Evolutionary conservation across 139 green algal species (phyloP).

Genomic region (Chlamydomonas schloesseri): DNA sequence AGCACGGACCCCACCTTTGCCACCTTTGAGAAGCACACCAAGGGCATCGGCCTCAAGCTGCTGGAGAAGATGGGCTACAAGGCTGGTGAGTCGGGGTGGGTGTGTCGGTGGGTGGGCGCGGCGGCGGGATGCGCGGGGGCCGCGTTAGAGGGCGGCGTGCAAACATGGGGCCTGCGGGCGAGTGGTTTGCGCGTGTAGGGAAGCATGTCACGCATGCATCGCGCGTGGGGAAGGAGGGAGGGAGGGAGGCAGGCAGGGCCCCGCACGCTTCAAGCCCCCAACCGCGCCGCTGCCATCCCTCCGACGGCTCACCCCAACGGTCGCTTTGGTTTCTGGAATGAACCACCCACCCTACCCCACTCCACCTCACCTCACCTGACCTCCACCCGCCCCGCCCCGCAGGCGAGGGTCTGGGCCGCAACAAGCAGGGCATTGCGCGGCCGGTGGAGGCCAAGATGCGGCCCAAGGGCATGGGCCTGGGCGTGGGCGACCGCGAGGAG

Average conservation of each 20-base stretch:
- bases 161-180: no score
- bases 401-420: conserved; percentile 69
- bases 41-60: conserved; percentile 95
- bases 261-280: no score
- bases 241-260: no score
- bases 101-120: background rate
- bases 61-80: conserved; percentile 96
- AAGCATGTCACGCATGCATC: no score
- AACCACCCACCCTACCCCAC: no score
- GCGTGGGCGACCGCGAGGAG: conserved; percentile 81
- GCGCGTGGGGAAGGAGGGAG: no score
- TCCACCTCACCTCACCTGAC: background rate
- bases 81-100: conserved; percentile 73
- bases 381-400: background rate
- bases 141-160: no score
- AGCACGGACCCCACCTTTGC: conserved; percentile 69
- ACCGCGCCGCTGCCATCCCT: no score
- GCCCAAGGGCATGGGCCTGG: conserved; percentile 96
- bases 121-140: no score
- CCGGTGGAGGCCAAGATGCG: conserved; percentile 90
- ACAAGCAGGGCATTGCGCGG: conserved; percentile 87
- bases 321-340: no score
- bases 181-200: no score
- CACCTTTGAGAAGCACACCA: conserved; percentile 93
- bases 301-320: no score